Percentiles rank a stretch among this genome's conserved stretches.
Evolutionary conservation across 768 basidiomycete genomes (phyloP).

Genomic region (Xerocomus spinulosus): DNA sequence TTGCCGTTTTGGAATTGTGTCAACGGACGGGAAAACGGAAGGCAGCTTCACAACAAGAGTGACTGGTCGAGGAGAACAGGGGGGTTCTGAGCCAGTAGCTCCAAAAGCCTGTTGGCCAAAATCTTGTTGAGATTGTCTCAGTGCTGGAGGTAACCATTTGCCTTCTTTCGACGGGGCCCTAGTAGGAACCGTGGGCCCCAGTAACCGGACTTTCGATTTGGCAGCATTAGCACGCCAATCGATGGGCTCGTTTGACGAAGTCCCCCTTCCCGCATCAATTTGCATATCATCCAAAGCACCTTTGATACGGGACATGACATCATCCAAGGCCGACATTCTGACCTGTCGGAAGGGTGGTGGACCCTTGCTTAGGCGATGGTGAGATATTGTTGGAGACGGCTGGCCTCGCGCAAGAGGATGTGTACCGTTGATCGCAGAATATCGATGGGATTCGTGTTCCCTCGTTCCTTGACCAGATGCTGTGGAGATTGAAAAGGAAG

Average conservation of each 20-base stretch:
- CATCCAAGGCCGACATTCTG: conserved; percentile 71
- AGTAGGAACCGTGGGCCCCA: conserved; percentile 11
- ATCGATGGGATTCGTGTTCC: conserved; percentile 18
- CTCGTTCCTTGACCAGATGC: conserved; percentile 10
- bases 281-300: conserved; percentile 73
- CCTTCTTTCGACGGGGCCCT: conserved; percentile 33
- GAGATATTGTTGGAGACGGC: conserved; percentile 11
- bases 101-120: conserved; percentile 42
- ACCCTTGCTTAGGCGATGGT: conserved; percentile 23
- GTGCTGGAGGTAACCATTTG: conserved; percentile 56
- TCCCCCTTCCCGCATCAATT: conserved; percentile 33
- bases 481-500: not conserved
- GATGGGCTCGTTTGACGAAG: conserved; percentile 14
- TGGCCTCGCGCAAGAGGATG: conserved; percentile 14
- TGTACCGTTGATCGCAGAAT: conserved; percentile 17
- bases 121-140: conserved; percentile 36
- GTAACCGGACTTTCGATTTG: conserved; percentile 21
- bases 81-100: conserved; percentile 46
- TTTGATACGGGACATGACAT: conserved; percentile 82
- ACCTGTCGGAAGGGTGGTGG: conserved; percentile 40
- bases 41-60: conserved; percentile 48
- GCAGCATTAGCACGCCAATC: conserved; percentile 19
- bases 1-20: conserved; percentile 47
- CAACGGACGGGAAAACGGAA: conserved; percentile 35
- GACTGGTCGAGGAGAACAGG: conserved; percentile 42